Base-by-base conservation (phyloP, 805 yeast species). In the Wickerhamomyces canadensis region DNA sequence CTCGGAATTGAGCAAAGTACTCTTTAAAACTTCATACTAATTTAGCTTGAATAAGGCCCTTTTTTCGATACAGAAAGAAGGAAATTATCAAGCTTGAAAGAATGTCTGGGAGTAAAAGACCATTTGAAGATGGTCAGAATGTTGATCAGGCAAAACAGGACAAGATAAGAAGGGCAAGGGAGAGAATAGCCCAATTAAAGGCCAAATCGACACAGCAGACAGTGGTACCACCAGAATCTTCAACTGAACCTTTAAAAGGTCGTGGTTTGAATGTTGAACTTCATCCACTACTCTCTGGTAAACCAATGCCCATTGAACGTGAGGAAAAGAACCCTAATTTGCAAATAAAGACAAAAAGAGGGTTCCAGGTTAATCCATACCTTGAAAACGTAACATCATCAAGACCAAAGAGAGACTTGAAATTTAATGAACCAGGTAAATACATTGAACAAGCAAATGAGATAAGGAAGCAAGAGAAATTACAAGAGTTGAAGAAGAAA, bases 341-440 rank as follows among this genome's bases (percentile, higher is more conserved):
- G 14, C 29, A 34, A 11, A 50, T 44, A 28, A 34, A 40, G 16
- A 40, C 40, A 31, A 47, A 50, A 32, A 44, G 56, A 43, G 54
- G 61, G 14, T 44, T 38, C 38, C 27, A 33, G 9, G 45, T 55
- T 26, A 67, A 68, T 38, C 71, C 72, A 11, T 67, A 65, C 40
- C 54, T 56, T 16, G 35, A 29, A 13, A 37, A 36, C 11, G 18
- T 31, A 13, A 31, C 40, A 21, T 28, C 36, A 1, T 40, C 51
- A n/a, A 36, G 64, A 22, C 50, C 48, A 14, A 52, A 53, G 14
- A 54, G 74, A 36, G 70, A 66, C 3, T 58, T 81, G 29, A 57
- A 55, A 13, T 76, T 86, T 49, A 78, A 74, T 49, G 72, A 67
- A 24, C 67, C 68, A 28, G 96, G 95, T 2, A 84, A 77, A 51